Percentiles rank a stretch among this genome's conserved stretches.
Conservation (phyloP, 2,329 filamentous ascomycete genomes). For the Pezicula radicicola region DNA sequence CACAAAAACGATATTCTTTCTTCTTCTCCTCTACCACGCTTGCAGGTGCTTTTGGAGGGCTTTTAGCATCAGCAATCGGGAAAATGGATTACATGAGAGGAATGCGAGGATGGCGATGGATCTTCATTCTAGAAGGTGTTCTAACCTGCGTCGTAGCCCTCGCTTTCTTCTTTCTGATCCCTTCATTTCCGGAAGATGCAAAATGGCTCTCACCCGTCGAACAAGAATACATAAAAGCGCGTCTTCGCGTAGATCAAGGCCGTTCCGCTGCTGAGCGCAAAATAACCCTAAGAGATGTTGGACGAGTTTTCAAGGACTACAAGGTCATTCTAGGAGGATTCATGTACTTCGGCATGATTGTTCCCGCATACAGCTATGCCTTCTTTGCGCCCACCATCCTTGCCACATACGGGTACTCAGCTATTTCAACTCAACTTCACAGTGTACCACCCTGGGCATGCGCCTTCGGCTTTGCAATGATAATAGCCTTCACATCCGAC, state of each 20-base stretch:
- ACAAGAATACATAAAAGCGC: slow-evolving; percentile 60
- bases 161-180: slow-evolving; percentile 66
- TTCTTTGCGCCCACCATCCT: slow-evolving; percentile 76
- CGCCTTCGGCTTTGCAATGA: slow-evolving; percentile 77
- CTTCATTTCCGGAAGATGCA: slow-evolving; percentile 71
- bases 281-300: slow-evolving; percentile 56
- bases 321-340: slow-evolving; percentile 72
- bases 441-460: slow-evolving; percentile 60
- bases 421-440: slow-evolving; percentile 49
- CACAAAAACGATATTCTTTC: slow-evolving; percentile 88
- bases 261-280: slow-evolving; percentile 59
- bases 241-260: slow-evolving; percentile 68
- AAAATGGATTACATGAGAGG: slow-evolving; percentile 72
- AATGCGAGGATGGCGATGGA: slow-evolving; percentile 77
- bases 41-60: slow-evolving; percentile 80
- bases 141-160: slow-evolving; percentile 61
- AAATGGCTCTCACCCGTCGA: slow-evolving; percentile 70
- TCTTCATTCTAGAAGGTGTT: slow-evolving; percentile 75
- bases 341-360: slow-evolving; percentile 80
- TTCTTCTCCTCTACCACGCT: slow-evolving; percentile 85
- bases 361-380: slow-evolving; percentile 74
- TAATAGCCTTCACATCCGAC: slow-evolving; percentile 72
- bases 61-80: slow-evolving; percentile 84
- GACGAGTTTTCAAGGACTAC: slow-evolving; percentile 66
- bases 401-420: slow-evolving; percentile 58